phyloP scores from a whole-genome alignment of 73 alveolate genomes.

The Halteria grandinella region DNA sequence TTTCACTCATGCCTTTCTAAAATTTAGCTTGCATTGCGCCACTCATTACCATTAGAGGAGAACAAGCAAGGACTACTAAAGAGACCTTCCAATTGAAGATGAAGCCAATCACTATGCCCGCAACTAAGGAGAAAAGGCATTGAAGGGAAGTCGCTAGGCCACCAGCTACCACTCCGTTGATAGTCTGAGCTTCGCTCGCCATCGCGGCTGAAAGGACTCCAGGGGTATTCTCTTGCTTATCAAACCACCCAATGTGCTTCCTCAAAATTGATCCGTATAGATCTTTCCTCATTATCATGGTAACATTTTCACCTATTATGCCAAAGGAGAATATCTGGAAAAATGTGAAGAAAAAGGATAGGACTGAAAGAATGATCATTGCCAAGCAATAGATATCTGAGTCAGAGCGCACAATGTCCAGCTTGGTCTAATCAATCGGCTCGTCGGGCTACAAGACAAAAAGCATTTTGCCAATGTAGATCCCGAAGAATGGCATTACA shows the following conservation, averaged over 20 bases:
- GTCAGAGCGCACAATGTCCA: constrained; percentile 6
- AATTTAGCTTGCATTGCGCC: constrained; percentile 69
- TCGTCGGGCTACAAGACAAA: constrained; percentile 54
- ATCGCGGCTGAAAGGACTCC: constrained; percentile 59
- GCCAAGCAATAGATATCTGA: constrained; percentile 15
- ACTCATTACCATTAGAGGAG: constrained; percentile 72
- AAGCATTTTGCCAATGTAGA: constrained; percentile 40
- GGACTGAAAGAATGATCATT: constrained; percentile 29
- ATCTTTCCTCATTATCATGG: constrained; percentile 43
- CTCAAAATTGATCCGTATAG: constrained; percentile 32
- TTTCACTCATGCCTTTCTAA: constrained; percentile 67
- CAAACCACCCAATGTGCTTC: constrained; percentile 67
- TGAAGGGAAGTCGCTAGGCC: constrained; percentile 49
- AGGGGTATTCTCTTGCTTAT: constrained; percentile 56
- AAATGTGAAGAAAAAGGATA: constrained; percentile 4
- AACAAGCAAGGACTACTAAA: constrained; percentile 69
- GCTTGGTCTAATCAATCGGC: too few species aligned
- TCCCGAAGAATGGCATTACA: constrained; percentile 58
- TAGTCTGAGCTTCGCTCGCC: constrained; percentile 46
- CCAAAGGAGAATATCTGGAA: constrained; percentile 52
- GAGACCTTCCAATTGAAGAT: constrained; percentile 74
- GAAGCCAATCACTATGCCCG: constrained; percentile 76
- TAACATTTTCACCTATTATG: constrained; percentile 65
- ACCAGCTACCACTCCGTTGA: constrained; percentile 67
- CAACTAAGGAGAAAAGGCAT: constrained; percentile 48